Base-by-base conservation (phyloP, 1,139 yeast species). In the Diutina catenulata region DNA sequence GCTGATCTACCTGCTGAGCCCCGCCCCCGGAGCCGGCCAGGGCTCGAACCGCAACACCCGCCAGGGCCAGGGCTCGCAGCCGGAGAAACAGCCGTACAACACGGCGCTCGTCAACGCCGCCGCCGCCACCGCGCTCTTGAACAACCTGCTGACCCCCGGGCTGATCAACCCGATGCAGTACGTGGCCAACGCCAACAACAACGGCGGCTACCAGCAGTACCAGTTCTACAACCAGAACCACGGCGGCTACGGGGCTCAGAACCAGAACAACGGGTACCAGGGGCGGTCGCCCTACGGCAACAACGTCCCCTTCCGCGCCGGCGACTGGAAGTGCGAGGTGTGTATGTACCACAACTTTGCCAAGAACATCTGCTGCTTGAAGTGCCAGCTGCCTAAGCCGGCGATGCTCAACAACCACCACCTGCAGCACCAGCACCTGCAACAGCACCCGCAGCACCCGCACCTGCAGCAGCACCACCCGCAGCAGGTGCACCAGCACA, bases 321-420 rank as follows among this genome's bases (percentile, higher is more conserved):
- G 97, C 36, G 97, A 88, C 57, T 88, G 96, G 96, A 87, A 86
- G 56, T 87, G 96, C 63, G 93, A 81, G 40, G 68, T 74, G 26
- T 88, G 96, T 55, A 70, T 76, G 37, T 88, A 87, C 55, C 96
- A 88, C 57, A 88, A 88, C 55, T 88, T 88, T 68, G 96, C 96
- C 6, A 87, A 88, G 51, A 88, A 88, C 55, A 65, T 83, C 43
- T 77, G 78, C 43, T 87, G 96, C 54, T 65, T 87, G 52, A 80
- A 88, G 53, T 87, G 96, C 60, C 94, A 95, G 3, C 81, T 83
- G 1, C 15, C 29, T 10, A 75, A 91, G 46, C 76, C 77, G 4
- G 59, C 66, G 14, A 62, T 68, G 36, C 60, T 68, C 5, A 37
- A 20, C 5, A 19, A 19, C 19, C 31, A 22, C 23, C 36, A 36